Percentiles rank a stretch among this genome's conserved stretches.
Conservation (phyloP, 805 yeast species). For the Kluyveromyces siamensis region DNA sequence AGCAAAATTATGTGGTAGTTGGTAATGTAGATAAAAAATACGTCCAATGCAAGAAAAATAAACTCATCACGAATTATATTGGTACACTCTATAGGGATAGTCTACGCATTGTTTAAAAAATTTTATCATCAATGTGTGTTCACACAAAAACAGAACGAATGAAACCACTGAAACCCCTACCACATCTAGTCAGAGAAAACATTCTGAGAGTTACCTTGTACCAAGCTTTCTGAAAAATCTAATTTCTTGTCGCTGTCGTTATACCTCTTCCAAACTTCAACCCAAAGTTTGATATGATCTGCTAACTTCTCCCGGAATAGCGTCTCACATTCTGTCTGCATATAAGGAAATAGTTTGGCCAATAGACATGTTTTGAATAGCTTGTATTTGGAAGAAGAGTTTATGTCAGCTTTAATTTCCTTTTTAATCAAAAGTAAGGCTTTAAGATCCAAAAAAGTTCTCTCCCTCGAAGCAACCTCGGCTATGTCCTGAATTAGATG, state of each 20-base stretch:
- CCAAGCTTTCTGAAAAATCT: background rate
- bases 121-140: no score
- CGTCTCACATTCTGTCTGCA: conserved; percentile 1
- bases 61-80: no score
- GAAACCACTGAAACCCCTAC: no score
- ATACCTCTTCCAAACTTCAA: conserved; percentile 1
- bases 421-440: background rate
- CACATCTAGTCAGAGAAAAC: background rate
- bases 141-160: no score
- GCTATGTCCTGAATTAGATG: background rate
- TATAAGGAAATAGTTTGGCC: background rate
- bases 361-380: conserved; percentile 1
- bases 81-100: no score
- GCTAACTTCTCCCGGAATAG: background rate
- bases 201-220: background rate
- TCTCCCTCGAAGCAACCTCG: background rate
- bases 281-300: conserved; percentile 1
- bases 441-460: background rate
- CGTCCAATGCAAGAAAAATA: no score
- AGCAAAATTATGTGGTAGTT: no score
- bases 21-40: no score
- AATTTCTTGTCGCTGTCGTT: background rate
- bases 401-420: background rate
- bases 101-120: no score
- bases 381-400: background rate